Conservation (phyloP, 2,329 filamentous ascomycete genomes). For the Fusarium heterosporum region DNA sequence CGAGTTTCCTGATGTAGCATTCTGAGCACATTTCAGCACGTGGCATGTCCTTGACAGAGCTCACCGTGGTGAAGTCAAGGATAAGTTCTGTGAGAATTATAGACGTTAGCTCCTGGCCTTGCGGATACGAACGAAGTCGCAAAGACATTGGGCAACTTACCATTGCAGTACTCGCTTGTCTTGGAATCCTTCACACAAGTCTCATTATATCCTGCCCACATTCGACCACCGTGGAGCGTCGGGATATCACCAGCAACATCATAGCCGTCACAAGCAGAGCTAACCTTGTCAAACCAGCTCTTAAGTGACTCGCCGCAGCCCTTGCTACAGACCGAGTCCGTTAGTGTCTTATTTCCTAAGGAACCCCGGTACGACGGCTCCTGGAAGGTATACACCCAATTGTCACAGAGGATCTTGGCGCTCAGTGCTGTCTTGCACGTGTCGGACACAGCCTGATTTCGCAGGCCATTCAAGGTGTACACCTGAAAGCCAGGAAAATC, state of each 20-base stretch:
- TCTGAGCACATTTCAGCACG: slow-evolving; percentile 39
- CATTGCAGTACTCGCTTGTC: slow-evolving; percentile 34
- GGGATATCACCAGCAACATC: slow-evolving; percentile 3
- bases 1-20: slow-evolving; percentile 37
- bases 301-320: slow-evolving; percentile 17
- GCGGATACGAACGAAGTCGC: background rate
- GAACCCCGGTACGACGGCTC: slow-evolving; percentile 10
- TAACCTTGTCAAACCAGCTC: slow-evolving; percentile 20
- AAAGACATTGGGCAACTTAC: slow-evolving; percentile 5
- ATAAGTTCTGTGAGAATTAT: slow-evolving; percentile 1
- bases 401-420: slow-evolving; percentile 11
- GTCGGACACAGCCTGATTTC: background rate
- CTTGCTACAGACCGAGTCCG: slow-evolving; percentile 12
- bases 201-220: slow-evolving; percentile 37
- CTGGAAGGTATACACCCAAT: slow-evolving; percentile 10
- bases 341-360: slow-evolving; percentile 9
- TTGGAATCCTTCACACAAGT: slow-evolving; percentile 33
- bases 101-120: background rate
- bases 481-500: slow-evolving; percentile 20
- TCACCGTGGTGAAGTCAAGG: slow-evolving; percentile 6
- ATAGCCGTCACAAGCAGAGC: slow-evolving; percentile 3
- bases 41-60: slow-evolving; percentile 32
- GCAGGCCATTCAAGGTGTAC: background rate
- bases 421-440: slow-evolving; percentile 12
- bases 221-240: background rate